A percentile compares a stretch with the other conserved stretches of the same genome.
phyloP scores from a whole-genome alignment of 106 monocot genomes.

The Alisma plantagoaquatica region DNA sequence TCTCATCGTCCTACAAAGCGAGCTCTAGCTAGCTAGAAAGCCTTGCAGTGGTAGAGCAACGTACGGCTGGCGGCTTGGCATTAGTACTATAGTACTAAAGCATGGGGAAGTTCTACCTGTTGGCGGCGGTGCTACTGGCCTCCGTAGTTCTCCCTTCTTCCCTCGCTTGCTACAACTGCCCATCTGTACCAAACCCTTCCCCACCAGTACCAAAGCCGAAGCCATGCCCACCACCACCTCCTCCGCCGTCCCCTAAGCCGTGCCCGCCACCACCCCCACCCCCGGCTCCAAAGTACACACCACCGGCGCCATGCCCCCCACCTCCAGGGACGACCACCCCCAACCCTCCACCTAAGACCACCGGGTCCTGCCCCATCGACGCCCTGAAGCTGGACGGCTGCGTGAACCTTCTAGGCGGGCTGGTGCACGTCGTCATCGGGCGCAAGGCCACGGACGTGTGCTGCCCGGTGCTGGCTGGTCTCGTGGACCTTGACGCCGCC shows the following conservation, averaged over 20 bases:
- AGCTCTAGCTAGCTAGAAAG: no score
- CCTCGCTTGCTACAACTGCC: neutral
- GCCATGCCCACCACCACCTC: neutral
- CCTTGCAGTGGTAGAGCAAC: no score
- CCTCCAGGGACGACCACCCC: constrained; percentile 2
- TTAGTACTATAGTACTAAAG: no score
- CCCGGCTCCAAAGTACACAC: neutral
- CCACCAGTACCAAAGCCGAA: neutral
- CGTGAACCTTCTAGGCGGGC: constrained; percentile 17
- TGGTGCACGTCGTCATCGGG: constrained; percentile 16
- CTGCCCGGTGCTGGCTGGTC: constrained; percentile 18
- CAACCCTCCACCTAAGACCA: neutral
- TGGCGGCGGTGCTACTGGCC: no score
- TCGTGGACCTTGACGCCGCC: constrained; percentile 19
- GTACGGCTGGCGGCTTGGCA: no score
- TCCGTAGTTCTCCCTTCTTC: neutral
- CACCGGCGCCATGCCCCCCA: neutral
- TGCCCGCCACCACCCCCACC: neutral
- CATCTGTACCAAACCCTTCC: neutral
- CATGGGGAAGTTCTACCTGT: no score
- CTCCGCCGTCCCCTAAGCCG: neutral
- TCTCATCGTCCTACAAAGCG: no score
- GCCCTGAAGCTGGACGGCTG: constrained; percentile 17
- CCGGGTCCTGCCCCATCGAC: constrained; percentile 15
- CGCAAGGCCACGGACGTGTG: neutral